Percentiles rank a stretch among this genome's conserved stretches.
Evolutionary conservation across 495 filamentous ascomycete genomes (phyloP).

Genomic region (Lindgomyces ingoldianus): DNA sequence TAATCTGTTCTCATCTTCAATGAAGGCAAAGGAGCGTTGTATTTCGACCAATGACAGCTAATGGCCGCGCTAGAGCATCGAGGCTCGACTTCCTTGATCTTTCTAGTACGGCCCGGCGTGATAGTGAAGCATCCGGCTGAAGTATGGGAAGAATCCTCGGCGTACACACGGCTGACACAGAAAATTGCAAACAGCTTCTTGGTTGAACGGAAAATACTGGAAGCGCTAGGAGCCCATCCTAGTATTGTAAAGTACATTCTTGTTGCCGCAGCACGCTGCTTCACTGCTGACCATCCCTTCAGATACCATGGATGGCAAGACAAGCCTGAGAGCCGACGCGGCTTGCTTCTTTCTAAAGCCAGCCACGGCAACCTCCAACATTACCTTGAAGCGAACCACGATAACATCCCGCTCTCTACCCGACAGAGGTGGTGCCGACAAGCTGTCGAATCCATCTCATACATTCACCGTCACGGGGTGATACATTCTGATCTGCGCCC

Average conservation of each 20-base stretch:
- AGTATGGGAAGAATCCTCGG: constrained; percentile 15
- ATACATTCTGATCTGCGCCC: constrained; percentile 18
- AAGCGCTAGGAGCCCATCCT: constrained; percentile 17
- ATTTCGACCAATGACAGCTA: background rate
- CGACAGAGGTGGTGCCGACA: constrained; percentile 16
- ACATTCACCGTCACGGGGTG: constrained; percentile 2
- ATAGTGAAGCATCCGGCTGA: constrained; percentile 20
- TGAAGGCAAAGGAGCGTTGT: background rate
- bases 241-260: constrained; percentile 14
- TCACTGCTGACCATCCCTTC: constrained; percentile 18
- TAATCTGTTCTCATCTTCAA: background rate
- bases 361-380: constrained; percentile 14
- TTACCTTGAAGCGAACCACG: constrained; percentile 13
- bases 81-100: constrained; percentile 19
- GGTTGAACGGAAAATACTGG: constrained; percentile 21
- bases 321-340: constrained; percentile 15
- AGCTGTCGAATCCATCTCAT: constrained; percentile 12
- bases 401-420: constrained; percentile 17
- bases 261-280: constrained; percentile 4
- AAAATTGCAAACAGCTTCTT: constrained; percentile 25
- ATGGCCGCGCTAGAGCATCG: constrained; percentile 13
- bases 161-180: constrained; percentile 15
- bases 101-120: constrained; percentile 10
- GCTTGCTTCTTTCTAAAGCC: constrained; percentile 18
- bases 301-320: constrained; percentile 23